Evolutionary conservation across 2,329 filamentous ascomycete genomes (phyloP), one percentile per base, ranked within the genome.

Genomic region (Cladorrhinum sp.): DNA sequence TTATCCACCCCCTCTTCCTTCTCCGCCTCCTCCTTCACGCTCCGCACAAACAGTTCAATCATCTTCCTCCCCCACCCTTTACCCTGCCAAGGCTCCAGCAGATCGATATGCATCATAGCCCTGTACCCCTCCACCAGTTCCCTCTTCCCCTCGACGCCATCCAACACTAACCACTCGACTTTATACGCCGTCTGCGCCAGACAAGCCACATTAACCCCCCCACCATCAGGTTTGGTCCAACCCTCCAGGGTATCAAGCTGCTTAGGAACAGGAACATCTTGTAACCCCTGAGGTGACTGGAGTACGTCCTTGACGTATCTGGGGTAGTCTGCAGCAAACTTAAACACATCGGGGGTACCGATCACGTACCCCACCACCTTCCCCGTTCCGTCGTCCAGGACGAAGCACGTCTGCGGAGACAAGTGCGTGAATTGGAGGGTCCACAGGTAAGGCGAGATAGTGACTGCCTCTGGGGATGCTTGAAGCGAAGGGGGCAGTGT

Each of bases 101-200:
- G 62, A 63, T 82, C 77, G 56, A 82, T 79, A 69, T 82, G 80
- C 79, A 82, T 75, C 60, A 78, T 81, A 3, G 75, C 79, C 61
- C 73, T 68, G 64, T 74, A 79, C 55, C 64, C 65, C 21, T 65
- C 60, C 16, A 68, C 71, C 51, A 78, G 61, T 55, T 72, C 73
- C 62, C 68, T 70, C 62, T 74, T 76, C 36, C 70, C 74, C 49
- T 73, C 68, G 5, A 72, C 57, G 12, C 67, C 70, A 2, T 71
- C 69, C 16, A 76, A 64, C 7, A 82, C 70, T 57, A 81, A 67
- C 73, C 75, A 74, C 54, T 69, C 64, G 30, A 75, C 68, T 55
- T 74, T 75, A 65, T 76, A 78, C 33, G 78, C 76, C 64, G 73
- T 67, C 72, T 80, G 79, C 55, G 73, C 69, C 39, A 82, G 68